phyloP scores from a whole-genome alignment of 257 asterid species.

The Lavandula angustifolia region DNA sequence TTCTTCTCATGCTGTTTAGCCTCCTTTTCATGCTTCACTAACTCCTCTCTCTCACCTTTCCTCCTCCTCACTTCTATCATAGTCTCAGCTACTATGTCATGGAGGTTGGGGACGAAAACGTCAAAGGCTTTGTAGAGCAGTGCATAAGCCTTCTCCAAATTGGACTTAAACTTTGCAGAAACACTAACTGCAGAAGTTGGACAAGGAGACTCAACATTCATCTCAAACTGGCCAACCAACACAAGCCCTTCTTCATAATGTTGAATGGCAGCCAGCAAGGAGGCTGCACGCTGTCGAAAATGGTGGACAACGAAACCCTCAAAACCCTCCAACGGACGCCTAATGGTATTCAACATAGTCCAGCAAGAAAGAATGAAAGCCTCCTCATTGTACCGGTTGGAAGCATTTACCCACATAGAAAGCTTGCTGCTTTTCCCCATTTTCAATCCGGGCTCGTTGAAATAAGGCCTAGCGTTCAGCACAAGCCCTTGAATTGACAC shows the following conservation, averaged over 20 bases:
- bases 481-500: slow-evolving; percentile 72
- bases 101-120: no score
- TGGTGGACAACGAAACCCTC: slow-evolving; percentile 43
- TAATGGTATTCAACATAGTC: slow-evolving; percentile 40
- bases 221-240: slow-evolving; percentile 30
- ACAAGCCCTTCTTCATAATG: slow-evolving; percentile 37
- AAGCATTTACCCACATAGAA: neutral
- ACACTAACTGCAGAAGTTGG: slow-evolving; percentile 5
- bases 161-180: slow-evolving; percentile 24
- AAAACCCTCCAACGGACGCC: slow-evolving; percentile 48
- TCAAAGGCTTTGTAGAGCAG: slow-evolving; percentile 25
- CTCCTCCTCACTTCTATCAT: no score
- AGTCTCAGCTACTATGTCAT: no score
- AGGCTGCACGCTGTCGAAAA: slow-evolving; percentile 33
- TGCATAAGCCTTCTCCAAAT: neutral
- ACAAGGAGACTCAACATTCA: slow-evolving; percentile 19
- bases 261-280: slow-evolving; percentile 36
- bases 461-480: slow-evolving; percentile 53
- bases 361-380: slow-evolving; percentile 45
- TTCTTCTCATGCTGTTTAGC: neutral
- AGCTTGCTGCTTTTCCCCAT: neutral
- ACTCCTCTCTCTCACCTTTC: neutral
- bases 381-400: slow-evolving; percentile 40
- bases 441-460: slow-evolving; percentile 50
- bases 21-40: no score